phyloP scores from a whole-genome alignment of 352 stramenopile species.

The Pythium brassicae region DNA sequence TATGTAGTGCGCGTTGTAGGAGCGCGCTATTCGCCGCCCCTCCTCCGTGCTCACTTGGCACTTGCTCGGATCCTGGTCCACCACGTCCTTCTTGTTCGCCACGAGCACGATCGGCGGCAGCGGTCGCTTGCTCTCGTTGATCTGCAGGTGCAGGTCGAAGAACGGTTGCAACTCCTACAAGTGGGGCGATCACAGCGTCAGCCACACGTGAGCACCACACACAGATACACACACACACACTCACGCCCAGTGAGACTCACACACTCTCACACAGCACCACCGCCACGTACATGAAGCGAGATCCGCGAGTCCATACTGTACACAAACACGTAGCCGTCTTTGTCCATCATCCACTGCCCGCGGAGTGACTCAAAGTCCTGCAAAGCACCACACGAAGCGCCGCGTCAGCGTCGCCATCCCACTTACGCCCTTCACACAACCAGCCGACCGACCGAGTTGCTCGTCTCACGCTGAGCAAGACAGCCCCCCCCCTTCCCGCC shows the following conservation, averaged over 20 bases:
- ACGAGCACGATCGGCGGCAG: constrained; percentile 85
- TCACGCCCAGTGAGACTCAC: no score
- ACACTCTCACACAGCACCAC: not conserved
- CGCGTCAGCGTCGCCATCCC: not conserved
- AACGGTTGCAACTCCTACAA: constrained; percentile 83
- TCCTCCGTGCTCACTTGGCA: constrained; percentile 85
- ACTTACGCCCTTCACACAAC: not conserved
- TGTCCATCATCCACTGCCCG: constrained; percentile 90
- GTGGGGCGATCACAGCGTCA: no score
- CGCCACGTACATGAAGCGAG: constrained; percentile 68
- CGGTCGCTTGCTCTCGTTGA: constrained; percentile 79
- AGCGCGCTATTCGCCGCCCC: constrained; percentile 76
- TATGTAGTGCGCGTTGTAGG: constrained; percentile 86
- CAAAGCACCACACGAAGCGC: not conserved
- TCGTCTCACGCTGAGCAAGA: not conserved
- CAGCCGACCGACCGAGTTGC: not conserved
- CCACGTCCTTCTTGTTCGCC: constrained; percentile 88
- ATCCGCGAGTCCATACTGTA: constrained; percentile 89
- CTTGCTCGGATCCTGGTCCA: constrained; percentile 74
- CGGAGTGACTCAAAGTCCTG: constrained; percentile 87
- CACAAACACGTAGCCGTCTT: constrained; percentile 90
- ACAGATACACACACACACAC: no score
- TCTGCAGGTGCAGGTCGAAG: constrained; percentile 85
- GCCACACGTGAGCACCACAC: no score
- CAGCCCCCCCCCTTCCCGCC: not conserved